Conservation (phyloP, 495 filamentous ascomycete genomes). For the Penicillium ucsense region DNA sequence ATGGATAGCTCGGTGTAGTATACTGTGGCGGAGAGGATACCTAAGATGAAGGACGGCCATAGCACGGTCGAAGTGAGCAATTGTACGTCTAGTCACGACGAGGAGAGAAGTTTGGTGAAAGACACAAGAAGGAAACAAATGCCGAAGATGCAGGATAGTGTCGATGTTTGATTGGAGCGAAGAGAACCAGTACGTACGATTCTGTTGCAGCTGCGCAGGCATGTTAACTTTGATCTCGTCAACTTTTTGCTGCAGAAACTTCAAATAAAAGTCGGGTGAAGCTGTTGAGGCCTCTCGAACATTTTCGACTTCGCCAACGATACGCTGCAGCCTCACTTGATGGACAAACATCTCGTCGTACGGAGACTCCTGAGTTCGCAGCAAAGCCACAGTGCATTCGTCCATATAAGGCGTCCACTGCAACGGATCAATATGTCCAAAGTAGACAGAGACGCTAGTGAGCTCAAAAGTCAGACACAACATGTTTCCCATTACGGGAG, state of each 20-base stretch:
- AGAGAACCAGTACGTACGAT: not conserved
- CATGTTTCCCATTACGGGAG: not conserved
- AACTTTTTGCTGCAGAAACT: not conserved
- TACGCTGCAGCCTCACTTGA: conserved; percentile 11
- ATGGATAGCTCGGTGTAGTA: conserved; percentile 1
- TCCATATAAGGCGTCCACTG: conserved; percentile 31
- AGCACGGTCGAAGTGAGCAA: not conserved
- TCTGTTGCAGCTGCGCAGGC: not conserved
- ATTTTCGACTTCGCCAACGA: conserved; percentile 2
- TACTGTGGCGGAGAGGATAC: not conserved
- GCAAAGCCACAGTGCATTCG: conserved; percentile 17
- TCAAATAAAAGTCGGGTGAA: conserved; percentile 1
- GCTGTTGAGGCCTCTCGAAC: not conserved
- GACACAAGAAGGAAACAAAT: not conserved
- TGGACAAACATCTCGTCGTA: conserved; percentile 6
- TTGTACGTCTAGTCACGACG: not conserved
- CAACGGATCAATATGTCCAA: conserved; percentile 20
- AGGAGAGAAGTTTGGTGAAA: too few species aligned
- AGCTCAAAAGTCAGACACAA: not conserved
- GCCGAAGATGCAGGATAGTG: not conserved
- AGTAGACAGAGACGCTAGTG: conserved; percentile 20
- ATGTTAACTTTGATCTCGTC: not conserved
- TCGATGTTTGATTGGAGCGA: not conserved
- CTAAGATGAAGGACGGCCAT: not conserved
- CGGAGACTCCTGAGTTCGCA: conserved; percentile 8